Base-by-base conservation (phyloP, 768 basidiomycete genomes). In the Leccinum subgranulosum region DNA sequence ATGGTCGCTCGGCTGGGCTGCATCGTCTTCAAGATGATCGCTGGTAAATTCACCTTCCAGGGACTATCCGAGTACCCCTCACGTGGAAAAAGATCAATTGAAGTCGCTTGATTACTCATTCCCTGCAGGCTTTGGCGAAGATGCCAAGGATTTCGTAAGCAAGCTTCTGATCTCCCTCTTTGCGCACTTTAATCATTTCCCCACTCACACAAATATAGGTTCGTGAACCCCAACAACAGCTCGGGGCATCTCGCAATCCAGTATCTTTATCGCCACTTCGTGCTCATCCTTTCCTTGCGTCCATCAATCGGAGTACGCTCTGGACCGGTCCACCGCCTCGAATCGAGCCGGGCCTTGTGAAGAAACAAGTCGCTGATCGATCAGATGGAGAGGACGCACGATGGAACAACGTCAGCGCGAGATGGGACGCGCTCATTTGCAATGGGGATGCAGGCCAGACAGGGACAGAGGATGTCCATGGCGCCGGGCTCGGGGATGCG, bases 1-100 rank as follows among this genome's bases (percentile, higher is more conserved):
- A 11, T 99, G 96, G 96, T 92, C 94, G 5, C 79, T 97, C 23
- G 97, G 94, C 2, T 98, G 95, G 97, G 94, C 2, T 98, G 95
- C 73, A 87, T 98, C 46, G 73, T 98, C 19, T 98, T 85, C 73
- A 94, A 98, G 71, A 88, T 98, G 80, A 86, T 98, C 51, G 84
- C 90, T 11, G 96, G 95, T 36, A 84, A 83, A 43, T 95, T 94
- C 62, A 90, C 94, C 2, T 99, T 99, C 77, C 84, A 90, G 61
- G 94, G 89, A 4, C 78, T 86, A 5, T 94, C 94, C 1, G 93
- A 98, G 59, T 98, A 95, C 68, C 83, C 68, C 83, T 97, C 58
- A 97, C 90, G 29, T 95, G 94, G 83, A 88, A 97, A 68, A 94
- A 93, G 75, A 92, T 98, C 74, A 90, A n/a, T n/a, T n/a, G n/a